phyloP scores from a whole-genome alignment of 1,284 basidiomycete genomes.

The Agroathelia rolfsii region DNA sequence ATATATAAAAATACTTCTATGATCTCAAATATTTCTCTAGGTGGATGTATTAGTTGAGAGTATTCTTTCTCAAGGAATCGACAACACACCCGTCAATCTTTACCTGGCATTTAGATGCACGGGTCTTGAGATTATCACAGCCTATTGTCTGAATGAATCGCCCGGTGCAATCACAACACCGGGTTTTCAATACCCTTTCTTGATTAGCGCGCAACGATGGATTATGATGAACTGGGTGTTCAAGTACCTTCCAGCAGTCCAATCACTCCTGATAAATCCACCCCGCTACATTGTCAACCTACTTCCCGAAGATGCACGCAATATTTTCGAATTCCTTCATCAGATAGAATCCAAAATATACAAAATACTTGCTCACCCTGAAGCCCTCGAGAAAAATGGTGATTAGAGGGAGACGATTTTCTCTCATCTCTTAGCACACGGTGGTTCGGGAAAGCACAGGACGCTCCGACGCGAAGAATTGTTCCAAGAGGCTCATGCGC shows the following conservation, averaged over 20 bases:
- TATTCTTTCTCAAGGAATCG: conserved; percentile 9
- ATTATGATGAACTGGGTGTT: conserved; percentile 20
- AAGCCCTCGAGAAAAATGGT: conserved; percentile 13
- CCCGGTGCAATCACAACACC: conserved; percentile 13
- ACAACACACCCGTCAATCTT: conserved; percentile 12
- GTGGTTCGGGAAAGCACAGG: conserved; percentile 18
- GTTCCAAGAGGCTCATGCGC: conserved; percentile 24
- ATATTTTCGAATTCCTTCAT: conserved; percentile 3
- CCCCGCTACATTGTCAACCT: conserved; percentile 17
- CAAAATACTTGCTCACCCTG: conserved; percentile 17
- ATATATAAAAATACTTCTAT: too few species aligned
- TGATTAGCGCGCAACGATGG: conserved; percentile 15
- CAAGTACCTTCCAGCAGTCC: conserved; percentile 19
- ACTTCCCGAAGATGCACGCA: conserved; percentile 14
- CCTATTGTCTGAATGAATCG: conserved; percentile 19
- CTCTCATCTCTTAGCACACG: conserved; percentile 25
- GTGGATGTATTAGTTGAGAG: conserved; percentile 13
- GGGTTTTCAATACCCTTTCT: conserved; percentile 19
- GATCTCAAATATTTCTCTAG: too few species aligned
- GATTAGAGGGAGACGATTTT: conserved; percentile 20
- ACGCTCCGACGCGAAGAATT: conserved; percentile 21
- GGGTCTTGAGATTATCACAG: conserved; percentile 19
- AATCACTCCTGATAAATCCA: conserved; percentile 9
- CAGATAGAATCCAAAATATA: conserved; percentile 13
- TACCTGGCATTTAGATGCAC: conserved; percentile 12